Conservation (phyloP, 768 basidiomycete species). For the Gyrodon lividus region DNA sequence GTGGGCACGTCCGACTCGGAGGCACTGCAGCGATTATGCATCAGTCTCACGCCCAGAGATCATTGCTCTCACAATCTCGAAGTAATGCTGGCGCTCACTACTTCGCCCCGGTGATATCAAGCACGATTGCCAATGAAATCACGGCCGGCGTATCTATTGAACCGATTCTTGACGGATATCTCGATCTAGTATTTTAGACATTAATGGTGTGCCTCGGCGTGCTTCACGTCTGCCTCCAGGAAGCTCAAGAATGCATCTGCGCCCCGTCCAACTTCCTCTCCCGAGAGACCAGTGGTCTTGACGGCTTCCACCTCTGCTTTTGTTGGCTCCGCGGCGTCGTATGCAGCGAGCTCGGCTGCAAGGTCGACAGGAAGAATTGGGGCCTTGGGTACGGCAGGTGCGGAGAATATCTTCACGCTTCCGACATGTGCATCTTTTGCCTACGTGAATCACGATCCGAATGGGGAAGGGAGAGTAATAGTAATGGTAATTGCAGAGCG, state of each 20-base stretch:
- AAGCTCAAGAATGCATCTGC: conserved; percentile 78
- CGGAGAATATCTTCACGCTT: conserved; percentile 75
- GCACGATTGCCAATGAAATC: neutral
- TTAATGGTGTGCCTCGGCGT: conserved; percentile 58
- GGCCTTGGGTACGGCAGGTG: conserved; percentile 70
- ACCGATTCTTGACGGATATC: neutral
- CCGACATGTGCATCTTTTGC: conserved; percentile 90
- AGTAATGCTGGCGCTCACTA: neutral
- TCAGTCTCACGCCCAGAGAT: too few species aligned
- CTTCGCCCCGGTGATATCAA: neutral
- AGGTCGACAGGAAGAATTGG: conserved; percentile 81
- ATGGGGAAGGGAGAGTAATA: neutral
- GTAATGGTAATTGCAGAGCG: neutral
- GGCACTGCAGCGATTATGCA: too few species aligned
- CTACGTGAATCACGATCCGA: conserved; percentile 39
- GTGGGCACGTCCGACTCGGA: too few species aligned
- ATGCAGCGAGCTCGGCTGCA: conserved; percentile 83
- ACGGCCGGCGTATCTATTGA: conserved; percentile 17
- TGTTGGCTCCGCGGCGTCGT: conserved; percentile 78
- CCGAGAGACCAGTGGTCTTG: conserved; percentile 24
- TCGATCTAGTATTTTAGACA: conserved; percentile 15
- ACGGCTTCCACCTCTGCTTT: conserved; percentile 42
- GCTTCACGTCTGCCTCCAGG: conserved; percentile 79
- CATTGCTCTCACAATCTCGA: too few species aligned
- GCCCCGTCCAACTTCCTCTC: conserved; percentile 35